These are phyloP conservation scores for Apiospora pterosperma DNA, from an alignment of 2,329 filamentous ascomycete species.

Conservation along the genomic window DNA sequence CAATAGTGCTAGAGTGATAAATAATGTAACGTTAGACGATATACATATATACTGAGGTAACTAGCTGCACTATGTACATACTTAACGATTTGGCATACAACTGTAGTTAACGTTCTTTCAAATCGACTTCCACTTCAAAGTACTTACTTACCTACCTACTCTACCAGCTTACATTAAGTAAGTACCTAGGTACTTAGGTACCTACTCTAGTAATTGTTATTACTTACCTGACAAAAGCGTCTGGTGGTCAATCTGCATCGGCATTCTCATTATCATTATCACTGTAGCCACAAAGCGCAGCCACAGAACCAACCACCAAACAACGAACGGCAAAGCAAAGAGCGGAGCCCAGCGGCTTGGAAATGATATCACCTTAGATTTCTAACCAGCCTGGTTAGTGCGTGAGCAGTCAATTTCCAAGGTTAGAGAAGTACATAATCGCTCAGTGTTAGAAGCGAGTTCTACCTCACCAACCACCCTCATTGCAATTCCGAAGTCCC, in stretches of 20 bases:
- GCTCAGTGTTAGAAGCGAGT: neutral
- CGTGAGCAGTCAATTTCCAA: neutral
- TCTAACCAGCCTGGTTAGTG: neutral
- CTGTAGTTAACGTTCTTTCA: no score
- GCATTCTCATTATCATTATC: no score
- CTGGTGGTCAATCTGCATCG: no score
- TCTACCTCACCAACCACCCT: neutral
- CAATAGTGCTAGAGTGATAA: no score
- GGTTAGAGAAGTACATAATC: neutral
- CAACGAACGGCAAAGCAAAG: no score
- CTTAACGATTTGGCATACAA: no score
- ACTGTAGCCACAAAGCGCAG: neutral
- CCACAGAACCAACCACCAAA: neutral
- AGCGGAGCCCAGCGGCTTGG: neutral
- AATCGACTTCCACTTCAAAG: no score
- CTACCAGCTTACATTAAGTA: no score
- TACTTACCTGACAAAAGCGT: neutral
- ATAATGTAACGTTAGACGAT: no score
- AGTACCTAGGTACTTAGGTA: neutral
- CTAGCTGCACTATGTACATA: no score
- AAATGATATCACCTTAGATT: neutral
- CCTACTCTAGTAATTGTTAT: neutral
- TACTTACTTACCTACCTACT: no score
- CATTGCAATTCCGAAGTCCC: neutral
- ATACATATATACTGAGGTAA: no score